phyloP scores from a whole-genome alignment of 2,329 filamentous ascomycete species.

The Orbilia ellipsospora region DNA sequence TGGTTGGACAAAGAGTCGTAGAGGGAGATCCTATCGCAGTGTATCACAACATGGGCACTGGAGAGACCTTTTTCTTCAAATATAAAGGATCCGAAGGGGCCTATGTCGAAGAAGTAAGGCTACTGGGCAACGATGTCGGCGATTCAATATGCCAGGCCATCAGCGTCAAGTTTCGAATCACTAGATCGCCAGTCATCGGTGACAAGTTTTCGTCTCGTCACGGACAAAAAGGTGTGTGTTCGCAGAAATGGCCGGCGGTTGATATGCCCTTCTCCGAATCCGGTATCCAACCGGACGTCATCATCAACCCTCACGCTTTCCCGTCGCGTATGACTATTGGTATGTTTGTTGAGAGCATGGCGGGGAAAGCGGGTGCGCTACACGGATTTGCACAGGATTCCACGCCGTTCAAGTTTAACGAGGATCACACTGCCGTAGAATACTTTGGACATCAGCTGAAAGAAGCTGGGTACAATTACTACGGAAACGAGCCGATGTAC shows the following conservation, averaged over 20 bases:
- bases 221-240: slow-evolving; percentile 96
- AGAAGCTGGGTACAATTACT: slow-evolving; percentile 96
- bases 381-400: slow-evolving; percentile 96
- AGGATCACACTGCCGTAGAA: slow-evolving; percentile 89
- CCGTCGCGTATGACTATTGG: slow-evolving; percentile 99
- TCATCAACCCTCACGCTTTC: slow-evolving; percentile 99
- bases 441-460: slow-evolving; percentile 96
- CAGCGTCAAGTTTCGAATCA: slow-evolving; percentile 91
- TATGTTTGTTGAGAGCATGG: slow-evolving; percentile 98
- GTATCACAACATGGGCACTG: slow-evolving; percentile 78
- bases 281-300: slow-evolving; percentile 95
- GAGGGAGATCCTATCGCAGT: slow-evolving; percentile 88
- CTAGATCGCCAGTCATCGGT: slow-evolving; percentile 89
- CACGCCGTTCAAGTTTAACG: slow-evolving; percentile 93
- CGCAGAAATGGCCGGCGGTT: slow-evolving; percentile 91
- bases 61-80: slow-evolving; percentile 83
- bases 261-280: slow-evolving; percentile 98
- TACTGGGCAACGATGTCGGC: slow-evolving; percentile 85
- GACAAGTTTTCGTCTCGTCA: slow-evolving; percentile 99
- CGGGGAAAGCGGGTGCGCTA: slow-evolving; percentile 91
- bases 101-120: slow-evolving; percentile 90
- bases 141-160: slow-evolving; percentile 86
- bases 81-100: slow-evolving; percentile 93
- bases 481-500: slow-evolving; percentile 99
- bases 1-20: slow-evolving; percentile 79